Evolutionary conservation across 2,329 filamentous ascomycete genomes (phyloP).

Genomic region (Sclerotinia subarctica): DNA sequence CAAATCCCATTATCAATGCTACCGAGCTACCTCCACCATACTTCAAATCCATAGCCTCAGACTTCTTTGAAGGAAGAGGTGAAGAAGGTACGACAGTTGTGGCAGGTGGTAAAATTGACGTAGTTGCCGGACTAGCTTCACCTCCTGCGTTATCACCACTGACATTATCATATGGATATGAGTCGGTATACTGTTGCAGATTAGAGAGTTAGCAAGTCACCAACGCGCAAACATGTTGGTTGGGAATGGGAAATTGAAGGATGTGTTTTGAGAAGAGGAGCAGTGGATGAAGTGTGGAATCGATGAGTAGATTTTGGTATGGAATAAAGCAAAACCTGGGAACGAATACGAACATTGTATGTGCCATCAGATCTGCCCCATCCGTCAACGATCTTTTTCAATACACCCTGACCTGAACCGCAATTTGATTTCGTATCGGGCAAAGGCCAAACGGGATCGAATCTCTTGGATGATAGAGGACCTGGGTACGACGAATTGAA

Average conservation of each 20-base stretch:
- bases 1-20: constrained; percentile 11
- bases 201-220: neutral
- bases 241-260: neutral
- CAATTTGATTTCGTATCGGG: constrained; percentile 29
- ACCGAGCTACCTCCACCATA: constrained; percentile 4
- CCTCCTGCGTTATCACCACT: constrained; percentile 24
- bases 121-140: neutral
- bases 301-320: neutral
- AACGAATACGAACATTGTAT: constrained; percentile 17
- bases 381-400: constrained; percentile 22
- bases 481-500: constrained; percentile 46
- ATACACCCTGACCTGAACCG: constrained; percentile 24
- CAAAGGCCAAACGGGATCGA: constrained; percentile 27
- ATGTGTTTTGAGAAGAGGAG: neutral
- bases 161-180: constrained; percentile 27
- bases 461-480: constrained; percentile 33
- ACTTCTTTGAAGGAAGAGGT: constrained; percentile 1
- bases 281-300: neutral
- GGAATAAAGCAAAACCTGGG: neutral
- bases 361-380: constrained; percentile 26
- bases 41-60: constrained; percentile 10
- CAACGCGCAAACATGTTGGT: neutral
- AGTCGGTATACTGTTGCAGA: constrained; percentile 23
- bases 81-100: neutral
- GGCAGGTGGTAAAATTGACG: neutral